These are phyloP conservation scores for Ascochyta fabae DNA, from an alignment of 2,329 filamentous ascomycete species.

Conservation along the genomic window DNA sequence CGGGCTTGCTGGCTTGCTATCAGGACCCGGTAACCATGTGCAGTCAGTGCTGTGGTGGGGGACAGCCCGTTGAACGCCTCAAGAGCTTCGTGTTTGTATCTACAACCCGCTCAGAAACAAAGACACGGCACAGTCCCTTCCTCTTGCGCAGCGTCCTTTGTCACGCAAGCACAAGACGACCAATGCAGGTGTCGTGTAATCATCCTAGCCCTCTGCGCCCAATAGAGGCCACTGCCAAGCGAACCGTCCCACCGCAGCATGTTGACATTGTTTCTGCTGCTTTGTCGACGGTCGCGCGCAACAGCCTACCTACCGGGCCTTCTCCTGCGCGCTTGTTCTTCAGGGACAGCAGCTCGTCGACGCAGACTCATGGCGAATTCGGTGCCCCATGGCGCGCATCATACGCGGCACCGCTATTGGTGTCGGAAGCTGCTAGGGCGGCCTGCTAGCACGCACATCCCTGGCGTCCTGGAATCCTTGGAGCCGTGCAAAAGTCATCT, in stretches of 20 bases:
- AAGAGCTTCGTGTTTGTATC: not conserved
- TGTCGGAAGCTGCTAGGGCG: slow-evolving; percentile 7
- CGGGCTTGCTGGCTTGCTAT: slow-evolving; percentile 23
- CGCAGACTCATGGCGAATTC: not conserved
- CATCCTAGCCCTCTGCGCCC: slow-evolving; percentile 28
- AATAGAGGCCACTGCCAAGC: slow-evolving; percentile 32
- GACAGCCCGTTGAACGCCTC: slow-evolving; percentile 16
- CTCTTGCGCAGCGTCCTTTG: slow-evolving; percentile 18
- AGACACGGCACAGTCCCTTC: slow-evolving; percentile 12
- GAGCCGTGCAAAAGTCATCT: slow-evolving; percentile 14
- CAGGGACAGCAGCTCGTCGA: slow-evolving; percentile 16
- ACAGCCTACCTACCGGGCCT: slow-evolving; percentile 12
- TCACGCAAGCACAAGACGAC: slow-evolving; percentile 19
- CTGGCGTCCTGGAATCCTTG: not conserved
- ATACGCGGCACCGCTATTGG: slow-evolving; percentile 14
- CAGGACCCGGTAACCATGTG: slow-evolving; percentile 28
- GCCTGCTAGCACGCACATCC: slow-evolving; percentile 18
- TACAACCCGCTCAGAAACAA: slow-evolving; percentile 20
- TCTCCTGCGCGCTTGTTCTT: slow-evolving; percentile 14
- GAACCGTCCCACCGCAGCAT: slow-evolving; percentile 24
- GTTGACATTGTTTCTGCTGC: slow-evolving; percentile 12
- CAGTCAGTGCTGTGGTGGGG: slow-evolving; percentile 17
- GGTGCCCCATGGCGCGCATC: slow-evolving; percentile 13
- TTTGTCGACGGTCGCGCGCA: not conserved
- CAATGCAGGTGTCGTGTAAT: slow-evolving; percentile 18